Evolutionary conservation across 2,329 filamentous ascomycete species (phyloP).

Genomic region (Apiospora hydei): DNA sequence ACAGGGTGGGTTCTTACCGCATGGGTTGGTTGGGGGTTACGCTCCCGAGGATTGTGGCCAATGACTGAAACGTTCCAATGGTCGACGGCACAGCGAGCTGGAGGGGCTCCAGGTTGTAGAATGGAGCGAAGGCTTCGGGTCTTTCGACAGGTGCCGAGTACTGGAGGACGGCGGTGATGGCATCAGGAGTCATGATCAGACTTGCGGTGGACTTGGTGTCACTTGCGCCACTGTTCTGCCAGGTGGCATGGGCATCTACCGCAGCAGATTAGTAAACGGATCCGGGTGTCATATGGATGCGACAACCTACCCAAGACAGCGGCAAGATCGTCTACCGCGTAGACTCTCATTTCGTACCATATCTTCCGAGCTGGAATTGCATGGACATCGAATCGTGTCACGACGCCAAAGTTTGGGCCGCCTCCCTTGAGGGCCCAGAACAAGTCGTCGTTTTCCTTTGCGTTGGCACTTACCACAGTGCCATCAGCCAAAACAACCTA

Average conservation of each 20-base stretch:
- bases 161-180: background rate
- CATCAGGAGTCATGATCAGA: conserved; percentile 32
- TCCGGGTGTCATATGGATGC: background rate
- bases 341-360: conserved; percentile 37
- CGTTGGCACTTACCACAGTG: conserved; percentile 48
- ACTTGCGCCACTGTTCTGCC: background rate
- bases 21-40: background rate
- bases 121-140: conserved; percentile 35
- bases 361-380: conserved; percentile 35
- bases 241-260: background rate
- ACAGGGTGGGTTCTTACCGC: background rate
- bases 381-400: conserved; percentile 45
- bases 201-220: conserved; percentile 21
- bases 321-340: conserved; percentile 29
- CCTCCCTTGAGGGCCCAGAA: conserved; percentile 58
- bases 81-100: background rate
- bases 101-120: conserved; percentile 27
- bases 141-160: background rate
- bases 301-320: background rate
- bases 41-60: conserved; percentile 5
- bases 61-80: background rate
- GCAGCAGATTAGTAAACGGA: background rate
- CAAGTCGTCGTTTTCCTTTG: conserved; percentile 47
- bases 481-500: conserved; percentile 55
- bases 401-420: conserved; percentile 54